Conservation (phyloP, 2,329 filamentous ascomycete genomes). For the Monascus ruber region DNA sequence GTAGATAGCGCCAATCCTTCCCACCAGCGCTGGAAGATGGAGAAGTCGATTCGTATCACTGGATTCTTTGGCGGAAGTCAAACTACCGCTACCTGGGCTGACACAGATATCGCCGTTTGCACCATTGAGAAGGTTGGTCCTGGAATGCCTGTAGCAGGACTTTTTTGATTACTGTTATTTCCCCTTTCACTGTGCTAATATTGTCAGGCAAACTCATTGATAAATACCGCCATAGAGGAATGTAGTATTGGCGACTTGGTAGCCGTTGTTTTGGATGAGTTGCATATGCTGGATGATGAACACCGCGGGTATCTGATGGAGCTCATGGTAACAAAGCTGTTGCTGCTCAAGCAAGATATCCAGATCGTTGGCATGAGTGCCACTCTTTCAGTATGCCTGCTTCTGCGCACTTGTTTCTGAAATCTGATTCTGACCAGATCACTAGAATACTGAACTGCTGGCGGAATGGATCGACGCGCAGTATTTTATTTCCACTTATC, state of each 20-base stretch:
- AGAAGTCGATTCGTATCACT: conserved; percentile 52
- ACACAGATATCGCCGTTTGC: conserved; percentile 68
- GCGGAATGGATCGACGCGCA: conserved; percentile 60
- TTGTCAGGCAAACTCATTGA: conserved; percentile 56
- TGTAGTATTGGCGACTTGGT: conserved; percentile 53
- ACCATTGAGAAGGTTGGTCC: conserved; percentile 61
- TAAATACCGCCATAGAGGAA: conserved; percentile 64
- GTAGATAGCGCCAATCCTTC: conserved; percentile 21
- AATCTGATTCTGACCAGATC: conserved; percentile 7
- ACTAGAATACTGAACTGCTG: conserved; percentile 56
- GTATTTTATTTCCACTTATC: conserved; percentile 61
- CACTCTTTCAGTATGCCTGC: conserved; percentile 51
- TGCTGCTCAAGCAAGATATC: conserved; percentile 54
- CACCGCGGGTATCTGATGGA: conserved; percentile 65
- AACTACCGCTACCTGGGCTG: conserved; percentile 54
- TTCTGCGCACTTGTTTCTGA: neutral
- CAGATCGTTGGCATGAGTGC: conserved; percentile 74
- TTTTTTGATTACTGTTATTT: conserved; percentile 10
- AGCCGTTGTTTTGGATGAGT: conserved; percentile 61
- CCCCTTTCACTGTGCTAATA: conserved; percentile 1
- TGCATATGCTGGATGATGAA: conserved; percentile 74
- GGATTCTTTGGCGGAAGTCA: conserved; percentile 68
- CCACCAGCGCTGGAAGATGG: conserved; percentile 43
- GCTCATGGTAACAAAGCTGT: conserved; percentile 59
- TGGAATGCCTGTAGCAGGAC: neutral